Conservation (phyloP, 768 basidiomycete genomes). For the Boletus rex-veris region DNA sequence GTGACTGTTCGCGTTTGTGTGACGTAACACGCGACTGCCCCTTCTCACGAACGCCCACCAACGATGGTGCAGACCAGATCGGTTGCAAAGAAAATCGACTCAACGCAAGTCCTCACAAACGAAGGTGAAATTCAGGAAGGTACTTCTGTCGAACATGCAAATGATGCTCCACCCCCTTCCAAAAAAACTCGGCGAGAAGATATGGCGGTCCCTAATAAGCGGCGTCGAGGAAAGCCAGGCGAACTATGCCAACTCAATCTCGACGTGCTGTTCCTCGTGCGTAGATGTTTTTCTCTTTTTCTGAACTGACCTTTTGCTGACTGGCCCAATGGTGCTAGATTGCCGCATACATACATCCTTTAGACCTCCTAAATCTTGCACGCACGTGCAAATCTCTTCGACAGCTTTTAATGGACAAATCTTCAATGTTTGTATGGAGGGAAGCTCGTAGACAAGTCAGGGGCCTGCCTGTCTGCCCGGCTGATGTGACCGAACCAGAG, state of each 20-base stretch:
- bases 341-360: slow-evolving; percentile 36
- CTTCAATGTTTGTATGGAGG: slow-evolving; percentile 28
- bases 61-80: slow-evolving; percentile 1
- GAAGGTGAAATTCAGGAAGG: neutral
- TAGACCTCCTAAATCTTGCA: slow-evolving; percentile 31
- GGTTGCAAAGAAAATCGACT: neutral
- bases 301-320: neutral
- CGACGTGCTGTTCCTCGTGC: slow-evolving; percentile 9
- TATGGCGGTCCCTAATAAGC: neutral
- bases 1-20: no score
- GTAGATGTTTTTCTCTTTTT: neutral
- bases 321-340: slow-evolving; percentile 28
- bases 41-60: neutral
- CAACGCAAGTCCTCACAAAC: neutral
- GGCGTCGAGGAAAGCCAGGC: neutral
- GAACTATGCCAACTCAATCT: slow-evolving; percentile 10
- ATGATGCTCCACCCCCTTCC: neutral
- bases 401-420: slow-evolving; percentile 30
- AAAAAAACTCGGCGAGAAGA: neutral
- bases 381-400: slow-evolving; percentile 39
- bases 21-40: no score
- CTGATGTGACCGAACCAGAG: slow-evolving; percentile 41
- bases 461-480: slow-evolving; percentile 40
- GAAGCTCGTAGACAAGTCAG: slow-evolving; percentile 28
- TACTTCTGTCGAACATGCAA: neutral